phyloP scores from a whole-genome alignment of 176 grass and related monocot species.

The Hyparrhenia diplandra region DNA sequence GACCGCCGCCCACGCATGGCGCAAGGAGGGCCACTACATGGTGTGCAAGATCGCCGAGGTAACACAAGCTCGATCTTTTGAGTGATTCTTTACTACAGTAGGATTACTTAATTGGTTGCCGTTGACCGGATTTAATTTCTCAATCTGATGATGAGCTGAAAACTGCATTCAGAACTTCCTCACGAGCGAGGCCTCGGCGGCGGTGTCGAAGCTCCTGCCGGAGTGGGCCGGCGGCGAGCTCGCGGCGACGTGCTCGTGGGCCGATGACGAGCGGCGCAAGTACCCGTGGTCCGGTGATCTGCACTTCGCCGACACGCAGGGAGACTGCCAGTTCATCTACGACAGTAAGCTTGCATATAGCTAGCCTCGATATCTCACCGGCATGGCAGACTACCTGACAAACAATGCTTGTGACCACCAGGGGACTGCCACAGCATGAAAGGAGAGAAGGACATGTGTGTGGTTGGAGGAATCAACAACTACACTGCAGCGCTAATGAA shows the following conservation, averaged over 20 bases:
- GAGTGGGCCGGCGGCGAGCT: conserved; percentile 49
- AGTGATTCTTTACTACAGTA: too few relatives aligned
- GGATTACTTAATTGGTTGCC: too few relatives aligned
- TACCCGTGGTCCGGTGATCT: conserved; percentile 60
- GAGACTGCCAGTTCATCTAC: conserved; percentile 58
- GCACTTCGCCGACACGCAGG: conserved; percentile 52
- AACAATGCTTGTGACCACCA: background rate
- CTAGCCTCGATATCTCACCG: too few relatives aligned
- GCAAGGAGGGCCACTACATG: conserved; percentile 69
- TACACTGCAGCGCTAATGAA: conserved; percentile 49
- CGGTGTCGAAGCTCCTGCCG: conserved; percentile 49
- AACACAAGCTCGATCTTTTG: background rate
- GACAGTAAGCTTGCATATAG: conserved; percentile 26
- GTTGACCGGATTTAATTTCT: too few relatives aligned
- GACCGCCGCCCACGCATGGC: conserved; percentile 33
- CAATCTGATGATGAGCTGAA: background rate
- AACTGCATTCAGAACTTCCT: conserved; percentile 41
- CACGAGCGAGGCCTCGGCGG: conserved; percentile 34
- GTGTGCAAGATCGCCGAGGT: conserved; percentile 74
- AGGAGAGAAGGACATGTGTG: conserved; percentile 49
- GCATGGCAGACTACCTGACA: too few relatives aligned
- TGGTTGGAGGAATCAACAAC: conserved; percentile 73
- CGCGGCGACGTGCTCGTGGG: conserved; percentile 58
- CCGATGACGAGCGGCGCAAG: conserved; percentile 46
- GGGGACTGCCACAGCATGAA: conserved; percentile 61